Base-by-base conservation (phyloP, 495 filamentous ascomycete genomes). In the Pyrenula aspistea region DNA sequence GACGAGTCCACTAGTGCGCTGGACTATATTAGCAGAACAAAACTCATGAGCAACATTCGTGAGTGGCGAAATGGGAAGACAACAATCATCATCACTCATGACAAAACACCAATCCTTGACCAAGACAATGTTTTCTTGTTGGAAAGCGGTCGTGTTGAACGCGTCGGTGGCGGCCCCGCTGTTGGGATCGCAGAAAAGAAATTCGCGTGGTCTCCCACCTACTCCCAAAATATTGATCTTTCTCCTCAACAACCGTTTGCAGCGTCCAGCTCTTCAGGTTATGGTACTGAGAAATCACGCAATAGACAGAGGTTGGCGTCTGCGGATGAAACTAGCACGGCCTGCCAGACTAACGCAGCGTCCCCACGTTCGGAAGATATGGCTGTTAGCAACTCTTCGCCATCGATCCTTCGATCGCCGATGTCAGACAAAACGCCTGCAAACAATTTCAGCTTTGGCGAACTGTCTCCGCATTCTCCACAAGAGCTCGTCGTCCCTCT, bases 11-110 rank as follows among this genome's bases (percentile, higher is more conserved):
- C 89, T 0, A 85, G 83, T 62, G 87, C 89, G 22, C 68, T 96
- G 22, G 91, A 96, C 63, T 78, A 82, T 8, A 79, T 78, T 49
- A 86, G 82, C 57, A 87, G 91, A 63, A 71, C 73, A 23, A 72
- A 84, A 12, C 70, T 95, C 50, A 86, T 93, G 67, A 81, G 84
- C 2, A 83, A 82, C 1, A 71, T 95, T 55, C 83, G 90, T 47
- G 75, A 77, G 56, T 87, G 83, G 61, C 76, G 87, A 1, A 73
- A 76, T 54, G 85, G 83, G 10, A 82, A 86, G 52, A 96, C 89
- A 0, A 89, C 88, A 1, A 83, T 96, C 54, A 85, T 89, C 21
- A 87, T 95, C 63, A 96, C 93, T 0, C 93, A 97, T 62, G 90
- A 97, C 59, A 83, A 90, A 52, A 79, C 84, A 0, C 87, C 94